Percentiles rank a stretch among this genome's conserved stretches.
Evolutionary conservation across 306 rosid genomes (phyloP).

Genomic region (Hippophae gyantsensis): DNA sequence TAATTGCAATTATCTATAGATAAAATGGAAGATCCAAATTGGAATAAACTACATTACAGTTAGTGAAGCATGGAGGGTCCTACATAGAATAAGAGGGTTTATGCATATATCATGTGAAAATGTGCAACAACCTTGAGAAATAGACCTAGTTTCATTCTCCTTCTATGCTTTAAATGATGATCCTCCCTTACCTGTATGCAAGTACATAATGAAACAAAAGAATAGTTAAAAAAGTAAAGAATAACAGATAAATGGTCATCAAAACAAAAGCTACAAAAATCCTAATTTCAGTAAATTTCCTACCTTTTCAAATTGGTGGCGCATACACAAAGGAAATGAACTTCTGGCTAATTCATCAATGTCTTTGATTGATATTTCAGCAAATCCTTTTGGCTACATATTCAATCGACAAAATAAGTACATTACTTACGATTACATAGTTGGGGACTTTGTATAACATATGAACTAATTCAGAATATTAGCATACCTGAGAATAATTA

Average conservation of each 20-base stretch:
- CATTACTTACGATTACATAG: conserved; percentile 9
- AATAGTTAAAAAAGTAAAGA: background rate
- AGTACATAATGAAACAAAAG: conserved; percentile 17
- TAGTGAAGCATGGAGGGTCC: too few relatives aligned
- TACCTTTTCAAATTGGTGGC: conserved; percentile 88
- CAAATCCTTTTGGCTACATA: conserved; percentile 61
- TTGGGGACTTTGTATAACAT: conserved; percentile 3
- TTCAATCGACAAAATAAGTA: conserved; percentile 20
- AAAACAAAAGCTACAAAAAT: conserved; percentile 14
- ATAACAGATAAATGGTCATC: background rate
- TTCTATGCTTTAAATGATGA: conserved; percentile 97
- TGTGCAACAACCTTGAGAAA: conserved; percentile 71
- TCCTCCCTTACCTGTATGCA: conserved; percentile 77
- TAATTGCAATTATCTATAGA: too few relatives aligned
- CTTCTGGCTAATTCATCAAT: conserved; percentile 72
- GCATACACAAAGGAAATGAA: conserved; percentile 96
- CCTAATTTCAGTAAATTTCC: conserved; percentile 14
- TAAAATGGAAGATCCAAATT: too few relatives aligned
- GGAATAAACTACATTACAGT: too few relatives aligned
- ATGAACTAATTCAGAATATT: conserved; percentile 10
- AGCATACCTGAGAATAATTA: conserved; percentile 72
- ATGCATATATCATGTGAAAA: conserved; percentile 3
- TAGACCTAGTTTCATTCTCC: conserved; percentile 94
- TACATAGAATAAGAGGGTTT: too few relatives aligned
- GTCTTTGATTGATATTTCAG: conserved; percentile 65